Percentiles rank a stretch among this genome's conserved stretches.
Conservation (phyloP, 805 yeast genomes). For the Wickerhamomyces alni region DNA sequence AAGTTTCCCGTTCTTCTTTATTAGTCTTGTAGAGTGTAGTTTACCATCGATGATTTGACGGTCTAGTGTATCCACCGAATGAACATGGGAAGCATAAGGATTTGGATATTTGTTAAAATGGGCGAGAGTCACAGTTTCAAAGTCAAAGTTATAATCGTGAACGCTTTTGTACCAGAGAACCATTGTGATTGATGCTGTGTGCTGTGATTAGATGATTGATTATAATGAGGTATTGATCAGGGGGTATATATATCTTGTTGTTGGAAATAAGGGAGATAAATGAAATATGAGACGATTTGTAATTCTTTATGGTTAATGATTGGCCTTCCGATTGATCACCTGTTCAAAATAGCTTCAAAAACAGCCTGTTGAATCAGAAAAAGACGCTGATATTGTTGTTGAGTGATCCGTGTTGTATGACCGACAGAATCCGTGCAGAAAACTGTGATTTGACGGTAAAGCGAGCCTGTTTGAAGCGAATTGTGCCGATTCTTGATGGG, state of each 20-base stretch:
- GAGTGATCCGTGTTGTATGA: no score
- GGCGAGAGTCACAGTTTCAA: slow-evolving; percentile 69
- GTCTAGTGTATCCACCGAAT: slow-evolving; percentile 73
- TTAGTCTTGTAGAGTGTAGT: slow-evolving; percentile 64
- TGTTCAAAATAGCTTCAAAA: no score
- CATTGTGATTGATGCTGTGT: slow-evolving; percentile 43
- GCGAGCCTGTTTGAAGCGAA: no score
- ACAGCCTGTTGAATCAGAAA: no score
- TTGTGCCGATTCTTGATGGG: neutral
- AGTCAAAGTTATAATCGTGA: slow-evolving; percentile 59
- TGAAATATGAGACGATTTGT: neutral
- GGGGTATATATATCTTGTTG: no score
- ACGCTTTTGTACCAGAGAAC: slow-evolving; percentile 53
- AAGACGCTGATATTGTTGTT: no score
- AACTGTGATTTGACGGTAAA: no score
- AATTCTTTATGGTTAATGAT: no score
- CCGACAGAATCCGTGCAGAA: no score
- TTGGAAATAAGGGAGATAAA: neutral
- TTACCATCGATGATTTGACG: slow-evolving; percentile 59
- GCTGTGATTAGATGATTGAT: no score
- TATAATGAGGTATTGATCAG: no score
- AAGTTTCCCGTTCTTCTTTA: slow-evolving; percentile 72
- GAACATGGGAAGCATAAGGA: slow-evolving; percentile 82
- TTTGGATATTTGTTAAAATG: slow-evolving; percentile 66
- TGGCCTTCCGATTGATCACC: no score